Evolutionary conservation across 2,329 filamentous ascomycete genomes (phyloP), one percentile per base, ranked within the genome.

Genomic region (Trichoderma polysporum): DNA sequence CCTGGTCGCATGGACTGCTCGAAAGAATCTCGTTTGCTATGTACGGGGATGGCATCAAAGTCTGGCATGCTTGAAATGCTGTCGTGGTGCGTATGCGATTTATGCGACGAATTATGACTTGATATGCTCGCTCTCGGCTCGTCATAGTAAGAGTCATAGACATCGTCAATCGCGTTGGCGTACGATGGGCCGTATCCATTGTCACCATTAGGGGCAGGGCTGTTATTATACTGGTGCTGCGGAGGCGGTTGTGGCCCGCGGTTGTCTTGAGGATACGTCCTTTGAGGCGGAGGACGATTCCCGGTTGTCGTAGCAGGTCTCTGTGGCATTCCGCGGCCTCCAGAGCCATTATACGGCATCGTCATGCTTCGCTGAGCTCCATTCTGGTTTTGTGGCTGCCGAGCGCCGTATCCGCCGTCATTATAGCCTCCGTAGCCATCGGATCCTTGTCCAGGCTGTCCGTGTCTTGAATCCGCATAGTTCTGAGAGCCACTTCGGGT

Each of bases 321-420:
- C 37, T 80, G 80, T n/a, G 82, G 83, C 68, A 81, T 77, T 54
- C 78, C 80, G 53, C 80, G 80, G 19, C 76, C 74, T 54, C 79
- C 77, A 8, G 79, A 81, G 12, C 83, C 80, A 65, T 84, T 81
- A 3, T 80, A 75, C 2, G 87, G 86, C 85, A 88, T 86, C 5
- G 88, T 90, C 82, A 84, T 86, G 66, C 86, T 89, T 71, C 87
- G 81, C n/a, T 78, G 73, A 9, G 84, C 85, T 2, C 80, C 84
- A 70, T 84, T 87, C 6, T 80, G 79, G 45, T 76, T 69, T 3
- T 65, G 70, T 12, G 66, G 54, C 60, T 39, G 60, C 13, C n/a
- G 49, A 19, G 19, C 58, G 35, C 67, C 67, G 53, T 75, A 76
- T 56, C 73, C 73, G 60, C 35, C 60, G 57, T 73, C 71, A 29